A percentile compares a stretch with the other conserved stretches of the same genome.
Conservation (phyloP, 108 stramenopile species). For the Aureococcus anophagefferens region DNA sequence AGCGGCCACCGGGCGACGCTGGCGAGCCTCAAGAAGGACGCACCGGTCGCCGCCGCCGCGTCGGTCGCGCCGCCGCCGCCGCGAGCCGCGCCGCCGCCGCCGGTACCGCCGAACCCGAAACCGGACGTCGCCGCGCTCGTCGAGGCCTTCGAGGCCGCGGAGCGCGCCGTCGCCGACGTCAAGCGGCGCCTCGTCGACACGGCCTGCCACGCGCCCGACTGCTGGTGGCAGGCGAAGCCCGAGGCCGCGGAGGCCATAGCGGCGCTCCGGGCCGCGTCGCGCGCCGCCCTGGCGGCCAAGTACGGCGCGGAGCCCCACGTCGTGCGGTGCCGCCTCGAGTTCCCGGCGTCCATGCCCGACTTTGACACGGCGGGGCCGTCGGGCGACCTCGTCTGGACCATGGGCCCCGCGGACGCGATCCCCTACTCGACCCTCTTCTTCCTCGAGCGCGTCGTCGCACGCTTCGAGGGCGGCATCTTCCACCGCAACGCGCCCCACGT, state of each 20-base stretch:
- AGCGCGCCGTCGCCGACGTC: no score
- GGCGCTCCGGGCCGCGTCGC: background rate
- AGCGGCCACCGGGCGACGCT: no score
- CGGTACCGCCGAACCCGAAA: no score
- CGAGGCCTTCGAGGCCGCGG: no score
- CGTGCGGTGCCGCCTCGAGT: slow-evolving; percentile 54
- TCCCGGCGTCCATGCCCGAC: slow-evolving; percentile 58
- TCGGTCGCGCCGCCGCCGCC: no score
- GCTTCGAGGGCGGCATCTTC: slow-evolving; percentile 57
- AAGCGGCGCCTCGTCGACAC: no score
- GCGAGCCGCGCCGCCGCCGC: no score
- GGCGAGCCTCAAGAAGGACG: no score
- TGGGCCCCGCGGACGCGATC: slow-evolving; percentile 59
- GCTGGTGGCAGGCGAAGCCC: slow-evolving; percentile 2
- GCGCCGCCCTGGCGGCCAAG: background rate
- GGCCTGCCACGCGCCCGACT: no score
- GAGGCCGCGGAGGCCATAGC: background rate
- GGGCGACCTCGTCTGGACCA: slow-evolving; percentile 38
- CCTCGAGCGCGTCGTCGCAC: slow-evolving; percentile 49
- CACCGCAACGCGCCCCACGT: slow-evolving; percentile 73
- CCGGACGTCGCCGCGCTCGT: no score
- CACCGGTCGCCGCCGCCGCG: no score
- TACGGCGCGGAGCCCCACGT: slow-evolving; percentile 38
- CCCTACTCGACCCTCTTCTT: slow-evolving; percentile 66
- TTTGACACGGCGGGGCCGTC: slow-evolving; percentile 31